Evolutionary conservation across 768 basidiomycete genomes (phyloP).

Genomic region (Mycena vitilis): DNA sequence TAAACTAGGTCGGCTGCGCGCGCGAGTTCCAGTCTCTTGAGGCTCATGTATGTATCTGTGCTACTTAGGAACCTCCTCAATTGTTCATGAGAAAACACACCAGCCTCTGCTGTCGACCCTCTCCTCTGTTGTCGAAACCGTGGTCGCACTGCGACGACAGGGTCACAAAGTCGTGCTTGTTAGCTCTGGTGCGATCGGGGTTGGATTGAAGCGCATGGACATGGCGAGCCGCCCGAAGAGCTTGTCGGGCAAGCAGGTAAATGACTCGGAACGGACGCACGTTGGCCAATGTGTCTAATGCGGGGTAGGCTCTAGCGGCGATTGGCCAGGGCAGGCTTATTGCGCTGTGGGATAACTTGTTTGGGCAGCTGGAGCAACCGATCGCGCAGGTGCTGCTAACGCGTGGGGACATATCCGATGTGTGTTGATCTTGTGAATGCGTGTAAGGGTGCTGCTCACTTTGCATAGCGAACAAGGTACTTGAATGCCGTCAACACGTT

Average conservation of each 20-base stretch:
- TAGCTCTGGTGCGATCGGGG: constrained; percentile 97
- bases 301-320: constrained; percentile 88
- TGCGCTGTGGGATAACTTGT: constrained; percentile 96
- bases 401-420: constrained; percentile 96
- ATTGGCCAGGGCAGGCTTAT: constrained; percentile 97
- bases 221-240: constrained; percentile 83
- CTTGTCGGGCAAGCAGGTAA: constrained; percentile 90
- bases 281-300: constrained; percentile 2
- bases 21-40: constrained; percentile 20
- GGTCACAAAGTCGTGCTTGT: constrained; percentile 97
- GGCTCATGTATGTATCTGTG: constrained; percentile 33
- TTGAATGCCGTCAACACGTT: constrained; percentile 97
- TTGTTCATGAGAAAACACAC: constrained; percentile 94
- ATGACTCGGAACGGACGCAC: constrained; percentile 37
- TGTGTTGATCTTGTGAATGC: constrained; percentile 49
- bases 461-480: constrained; percentile 86
- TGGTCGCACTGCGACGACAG: constrained; percentile 75
- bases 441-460: constrained; percentile 39
- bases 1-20: constrained; percentile 71
- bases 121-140: constrained; percentile 93
- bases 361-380: constrained; percentile 92
- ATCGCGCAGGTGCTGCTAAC: constrained; percentile 96
- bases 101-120: constrained; percentile 92
- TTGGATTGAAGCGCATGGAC: constrained; percentile 93
- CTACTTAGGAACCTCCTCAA: constrained; percentile 88